A percentile compares a stretch with the other conserved stretches of the same genome.
Evolutionary conservation across 352 stramenopile genomes (phyloP).

Genomic region (Plasmopara viticola): DNA sequence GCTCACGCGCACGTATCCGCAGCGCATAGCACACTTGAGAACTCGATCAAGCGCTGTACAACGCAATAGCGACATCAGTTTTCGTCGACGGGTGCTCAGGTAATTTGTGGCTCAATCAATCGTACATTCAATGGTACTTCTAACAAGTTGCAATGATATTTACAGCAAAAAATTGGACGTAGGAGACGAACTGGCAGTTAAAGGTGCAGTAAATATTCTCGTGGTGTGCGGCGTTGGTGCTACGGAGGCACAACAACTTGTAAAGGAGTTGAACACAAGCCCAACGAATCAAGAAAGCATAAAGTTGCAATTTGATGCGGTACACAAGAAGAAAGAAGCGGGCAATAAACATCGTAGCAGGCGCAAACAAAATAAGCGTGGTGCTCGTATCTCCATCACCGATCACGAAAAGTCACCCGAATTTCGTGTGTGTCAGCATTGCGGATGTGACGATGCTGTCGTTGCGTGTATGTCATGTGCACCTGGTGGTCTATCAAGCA

Average conservation of each 20-base stretch:
- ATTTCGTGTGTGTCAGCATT: slow-evolving; percentile 59
- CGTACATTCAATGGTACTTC: no score
- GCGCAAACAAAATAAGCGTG: no score
- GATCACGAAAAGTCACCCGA: slow-evolving; percentile 4
- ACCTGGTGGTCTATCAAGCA: slow-evolving; percentile 19
- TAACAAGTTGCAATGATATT: no score
- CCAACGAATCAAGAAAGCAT: slow-evolving; percentile 32
- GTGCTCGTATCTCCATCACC: slow-evolving; percentile 8
- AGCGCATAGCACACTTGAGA: no score
- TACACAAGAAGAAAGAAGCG: no score
- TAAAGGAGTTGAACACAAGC: slow-evolving; percentile 52
- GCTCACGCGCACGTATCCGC: no score
- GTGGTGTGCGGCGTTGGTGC: slow-evolving; percentile 55
- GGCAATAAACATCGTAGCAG: no score
- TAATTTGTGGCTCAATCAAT: no score
- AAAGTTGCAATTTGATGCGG: no score
- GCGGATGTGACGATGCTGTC: slow-evolving; percentile 53
- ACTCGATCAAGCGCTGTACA: slow-evolving; percentile 65
- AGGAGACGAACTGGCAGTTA: slow-evolving; percentile 54
- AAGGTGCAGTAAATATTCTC: slow-evolving; percentile 61
- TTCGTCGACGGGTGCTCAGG: no score
- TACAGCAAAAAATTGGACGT: no score
- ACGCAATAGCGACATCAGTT: no score
- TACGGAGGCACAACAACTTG: slow-evolving; percentile 46
- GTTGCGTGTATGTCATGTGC: slow-evolving; percentile 62